These are phyloP conservation scores for Francoa sonchifolia DNA, from an alignment of 441 rosid genomes.

Conservation along the genomic window DNA sequence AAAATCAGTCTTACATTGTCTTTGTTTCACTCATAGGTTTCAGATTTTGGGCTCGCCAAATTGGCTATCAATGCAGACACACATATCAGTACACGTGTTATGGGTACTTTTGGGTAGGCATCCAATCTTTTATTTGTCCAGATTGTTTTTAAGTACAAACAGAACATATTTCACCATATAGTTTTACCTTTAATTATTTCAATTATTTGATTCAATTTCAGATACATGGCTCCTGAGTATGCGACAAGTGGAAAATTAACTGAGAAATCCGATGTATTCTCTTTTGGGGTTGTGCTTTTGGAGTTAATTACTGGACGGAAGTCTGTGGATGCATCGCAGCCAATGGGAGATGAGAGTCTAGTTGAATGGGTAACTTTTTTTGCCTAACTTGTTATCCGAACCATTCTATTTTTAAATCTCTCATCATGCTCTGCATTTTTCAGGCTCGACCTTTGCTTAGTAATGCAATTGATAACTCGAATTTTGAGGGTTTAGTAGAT, in stretches of 20 bases:
- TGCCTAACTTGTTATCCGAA: not conserved
- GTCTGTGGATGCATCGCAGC: slow-evolving; percentile 79
- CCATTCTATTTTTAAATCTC: slow-evolving; percentile 4
- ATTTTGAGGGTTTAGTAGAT: slow-evolving; percentile 44
- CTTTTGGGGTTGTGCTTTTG: slow-evolving; percentile 84
- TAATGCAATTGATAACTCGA: slow-evolving; percentile 48
- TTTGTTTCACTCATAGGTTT: slow-evolving; percentile 47
- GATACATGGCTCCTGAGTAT: slow-evolving; percentile 97
- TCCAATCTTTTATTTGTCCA: slow-evolving; percentile 7
- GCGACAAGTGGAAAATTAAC: slow-evolving; percentile 92
- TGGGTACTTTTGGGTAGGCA: slow-evolving; percentile 96
- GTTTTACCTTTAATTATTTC: not conserved
- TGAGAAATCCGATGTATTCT: slow-evolving; percentile 86
- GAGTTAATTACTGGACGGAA: slow-evolving; percentile 92
- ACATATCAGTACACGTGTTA: slow-evolving; percentile 87
- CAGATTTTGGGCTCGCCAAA: slow-evolving; percentile 98
- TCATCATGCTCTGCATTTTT: not conserved
- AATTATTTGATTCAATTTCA: slow-evolving; percentile 20
- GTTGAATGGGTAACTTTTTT: slow-evolving; percentile 76
- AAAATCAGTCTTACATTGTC: slow-evolving; percentile 13
- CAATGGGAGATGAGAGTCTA: slow-evolving; percentile 85
- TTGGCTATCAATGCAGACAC: slow-evolving; percentile 76
- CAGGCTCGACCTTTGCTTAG: slow-evolving; percentile 86
- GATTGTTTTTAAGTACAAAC: too few species aligned
- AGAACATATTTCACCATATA: too few species aligned